Percentiles rank a stretch among this genome's conserved stretches.
These are phyloP conservation scores for Starmerella gropengiesseri DNA, from an alignment of 805 yeast genomes.

Conservation along the genomic window DNA sequence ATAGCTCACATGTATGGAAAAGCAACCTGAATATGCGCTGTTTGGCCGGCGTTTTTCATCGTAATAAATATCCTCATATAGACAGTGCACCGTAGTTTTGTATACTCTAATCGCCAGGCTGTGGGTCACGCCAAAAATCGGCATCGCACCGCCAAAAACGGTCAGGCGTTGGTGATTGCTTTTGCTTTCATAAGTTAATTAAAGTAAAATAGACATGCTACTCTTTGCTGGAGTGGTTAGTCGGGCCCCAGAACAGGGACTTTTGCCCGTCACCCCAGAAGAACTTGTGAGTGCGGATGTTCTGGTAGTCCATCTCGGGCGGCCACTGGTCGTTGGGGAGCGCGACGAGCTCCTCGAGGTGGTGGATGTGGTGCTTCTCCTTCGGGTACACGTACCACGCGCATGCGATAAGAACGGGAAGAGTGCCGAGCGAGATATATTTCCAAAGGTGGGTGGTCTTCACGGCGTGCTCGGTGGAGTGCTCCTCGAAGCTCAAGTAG, in stretches of 20 bases:
- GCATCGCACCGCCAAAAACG: too few relatives aligned
- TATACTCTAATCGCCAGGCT: too few relatives aligned
- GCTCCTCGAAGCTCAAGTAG: conserved; percentile 49
- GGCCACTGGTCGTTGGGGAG: conserved; percentile 90
- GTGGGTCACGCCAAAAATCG: too few relatives aligned
- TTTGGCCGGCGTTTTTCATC: too few relatives aligned
- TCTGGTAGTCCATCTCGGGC: conserved; percentile 78
- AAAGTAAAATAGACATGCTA: conserved; percentile 3
- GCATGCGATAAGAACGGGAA: conserved; percentile 68
- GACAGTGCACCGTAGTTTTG: too few relatives aligned
- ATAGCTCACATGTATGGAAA: too few relatives aligned
- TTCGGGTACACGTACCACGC: conserved; percentile 70
- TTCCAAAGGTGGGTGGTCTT: conserved; percentile 73
- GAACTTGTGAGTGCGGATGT: conserved; percentile 74
- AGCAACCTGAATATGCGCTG: too few relatives aligned
- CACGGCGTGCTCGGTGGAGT: conserved; percentile 68
- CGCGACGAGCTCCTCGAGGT: conserved; percentile 46
- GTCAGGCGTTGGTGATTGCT: too few relatives aligned
- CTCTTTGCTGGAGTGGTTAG: conserved; percentile 59
- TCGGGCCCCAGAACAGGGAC: conserved; percentile 92
- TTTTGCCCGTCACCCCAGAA: conserved; percentile 99
- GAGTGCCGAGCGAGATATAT: conserved; percentile 71
- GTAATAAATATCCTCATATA: too few relatives aligned
- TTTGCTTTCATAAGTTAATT: too few relatives aligned
- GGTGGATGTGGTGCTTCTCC: conserved; percentile 84